phyloP scores from a whole-genome alignment of 176 grass and related monocot species.

The Triticum turgidum region DNA sequence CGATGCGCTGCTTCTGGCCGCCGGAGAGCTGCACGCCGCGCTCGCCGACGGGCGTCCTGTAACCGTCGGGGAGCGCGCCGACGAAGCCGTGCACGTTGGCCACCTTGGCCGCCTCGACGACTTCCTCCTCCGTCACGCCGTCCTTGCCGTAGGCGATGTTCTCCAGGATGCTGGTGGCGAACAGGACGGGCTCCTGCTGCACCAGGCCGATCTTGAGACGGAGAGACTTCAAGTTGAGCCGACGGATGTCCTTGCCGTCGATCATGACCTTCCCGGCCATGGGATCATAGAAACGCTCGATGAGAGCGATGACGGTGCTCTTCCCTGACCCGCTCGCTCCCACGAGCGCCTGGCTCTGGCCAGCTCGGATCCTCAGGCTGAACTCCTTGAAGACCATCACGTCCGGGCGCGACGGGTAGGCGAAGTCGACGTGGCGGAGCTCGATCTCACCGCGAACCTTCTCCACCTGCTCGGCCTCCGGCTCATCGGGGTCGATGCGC shows the following conservation, averaged over 20 bases:
- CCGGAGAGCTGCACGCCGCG: conserved; percentile 78
- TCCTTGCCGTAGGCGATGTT: conserved; percentile 89
- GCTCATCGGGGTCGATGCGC: conserved; percentile 69
- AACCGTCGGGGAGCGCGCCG: conserved; percentile 71
- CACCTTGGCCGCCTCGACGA: conserved; percentile 63
- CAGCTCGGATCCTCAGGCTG: conserved; percentile 56
- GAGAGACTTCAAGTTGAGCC: conserved; percentile 67
- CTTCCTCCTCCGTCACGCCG: conserved; percentile 60
- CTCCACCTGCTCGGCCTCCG: conserved; percentile 55
- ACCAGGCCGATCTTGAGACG: conserved; percentile 70
- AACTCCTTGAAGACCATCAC: conserved; percentile 80
- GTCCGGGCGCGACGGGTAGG: conserved; percentile 72
- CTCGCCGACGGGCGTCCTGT: conserved; percentile 77
- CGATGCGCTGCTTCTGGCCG: conserved; percentile 88
- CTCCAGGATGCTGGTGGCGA: conserved; percentile 72
- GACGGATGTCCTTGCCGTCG: conserved; percentile 80
- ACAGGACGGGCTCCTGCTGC: conserved; percentile 86
- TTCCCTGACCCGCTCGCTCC: conserved; percentile 75
- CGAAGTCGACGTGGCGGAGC: conserved; percentile 73
- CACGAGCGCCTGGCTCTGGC: conserved; percentile 69
- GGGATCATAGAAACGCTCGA: conserved; percentile 88
- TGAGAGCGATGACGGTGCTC: conserved; percentile 66
- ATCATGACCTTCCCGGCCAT: conserved; percentile 74
- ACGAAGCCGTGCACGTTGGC: conserved; percentile 87
- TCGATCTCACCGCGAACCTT: conserved; percentile 70